phyloP scores from a whole-genome alignment of 306 rosid genomes.

The Aeschynomene evenia region DNA sequence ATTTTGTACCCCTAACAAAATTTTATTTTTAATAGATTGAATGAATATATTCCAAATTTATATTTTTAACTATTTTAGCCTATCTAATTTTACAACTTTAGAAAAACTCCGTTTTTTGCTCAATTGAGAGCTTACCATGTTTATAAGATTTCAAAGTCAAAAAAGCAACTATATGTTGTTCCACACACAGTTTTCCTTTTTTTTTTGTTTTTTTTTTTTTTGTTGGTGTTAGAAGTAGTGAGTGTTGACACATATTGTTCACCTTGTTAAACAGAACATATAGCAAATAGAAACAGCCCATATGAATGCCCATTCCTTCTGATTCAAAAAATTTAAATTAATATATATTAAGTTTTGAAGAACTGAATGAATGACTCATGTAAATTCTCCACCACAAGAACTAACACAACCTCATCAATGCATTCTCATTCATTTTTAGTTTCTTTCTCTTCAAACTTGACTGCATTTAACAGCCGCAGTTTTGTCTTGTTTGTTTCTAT shows the following conservation, averaged over 20 bases:
- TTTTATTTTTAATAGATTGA: no score
- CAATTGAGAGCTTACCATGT: no score
- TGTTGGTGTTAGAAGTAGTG: no score
- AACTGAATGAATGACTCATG: constrained; percentile 35
- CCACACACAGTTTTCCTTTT: background rate
- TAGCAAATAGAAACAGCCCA: constrained; percentile 50
- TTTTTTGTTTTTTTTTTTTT: no score
- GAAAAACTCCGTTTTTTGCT: no score
- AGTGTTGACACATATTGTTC: background rate
- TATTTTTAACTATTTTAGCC: no score
- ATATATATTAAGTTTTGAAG: background rate
- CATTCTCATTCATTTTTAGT: background rate
- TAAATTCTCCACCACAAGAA: constrained; percentile 21
- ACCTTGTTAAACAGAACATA: background rate
- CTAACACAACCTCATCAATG: constrained; percentile 31
- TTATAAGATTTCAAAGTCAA: background rate
- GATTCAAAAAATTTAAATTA: background rate
- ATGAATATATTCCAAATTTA: no score
- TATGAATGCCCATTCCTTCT: constrained; percentile 48
- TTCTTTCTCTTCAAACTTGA: constrained; percentile 22
- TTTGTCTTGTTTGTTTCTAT: constrained; percentile 40
- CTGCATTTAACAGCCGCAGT: constrained; percentile 25
- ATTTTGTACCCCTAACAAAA: no score
- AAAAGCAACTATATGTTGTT: background rate
- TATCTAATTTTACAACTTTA: no score